These are phyloP conservation scores for Davidsoniella australis DNA, from an alignment of 2,329 filamentous ascomycete genomes.

Conservation along the genomic window DNA sequence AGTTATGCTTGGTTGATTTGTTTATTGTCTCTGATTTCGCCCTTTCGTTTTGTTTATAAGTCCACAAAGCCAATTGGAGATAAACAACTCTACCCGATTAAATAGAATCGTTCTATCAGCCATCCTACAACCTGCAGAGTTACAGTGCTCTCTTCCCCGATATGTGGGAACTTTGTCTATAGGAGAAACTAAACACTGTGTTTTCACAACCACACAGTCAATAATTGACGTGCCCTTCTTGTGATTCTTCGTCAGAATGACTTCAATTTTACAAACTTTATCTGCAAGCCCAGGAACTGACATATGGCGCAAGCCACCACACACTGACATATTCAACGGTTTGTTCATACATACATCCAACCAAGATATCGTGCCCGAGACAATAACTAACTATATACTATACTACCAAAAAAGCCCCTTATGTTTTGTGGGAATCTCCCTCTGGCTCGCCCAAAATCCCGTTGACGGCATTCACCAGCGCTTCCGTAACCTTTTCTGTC, in stretches of 20 bases:
- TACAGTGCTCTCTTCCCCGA: neutral
- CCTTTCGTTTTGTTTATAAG: too few relatives aligned
- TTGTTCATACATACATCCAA: slow-evolving; percentile 5
- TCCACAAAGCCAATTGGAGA: too few relatives aligned
- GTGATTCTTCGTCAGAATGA: neutral
- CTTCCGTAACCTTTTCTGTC: slow-evolving; percentile 43
- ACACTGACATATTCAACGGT: slow-evolving; percentile 48
- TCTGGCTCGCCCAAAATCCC: slow-evolving; percentile 23
- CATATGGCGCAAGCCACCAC: slow-evolving; percentile 60
- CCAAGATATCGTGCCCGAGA: too few relatives aligned
- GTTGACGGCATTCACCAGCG: slow-evolving; percentile 42
- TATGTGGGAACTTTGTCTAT: neutral
- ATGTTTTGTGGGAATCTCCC: slow-evolving; percentile 8
- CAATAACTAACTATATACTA: too few relatives aligned
- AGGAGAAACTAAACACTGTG: neutral
- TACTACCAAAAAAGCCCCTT: too few relatives aligned
- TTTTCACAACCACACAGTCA: neutral
- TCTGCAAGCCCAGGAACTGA: slow-evolving; percentile 45
- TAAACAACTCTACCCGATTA: too few relatives aligned
- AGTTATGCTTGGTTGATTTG: too few relatives aligned
- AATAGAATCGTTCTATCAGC: neutral
- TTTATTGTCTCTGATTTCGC: too few relatives aligned
- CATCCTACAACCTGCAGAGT: neutral
- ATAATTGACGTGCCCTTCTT: neutral
- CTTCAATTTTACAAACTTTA: slow-evolving; percentile 29